These are phyloP conservation scores for Ustilago hordei DNA, from an alignment of 1,284 basidiomycete species.

Conservation along the genomic window DNA sequence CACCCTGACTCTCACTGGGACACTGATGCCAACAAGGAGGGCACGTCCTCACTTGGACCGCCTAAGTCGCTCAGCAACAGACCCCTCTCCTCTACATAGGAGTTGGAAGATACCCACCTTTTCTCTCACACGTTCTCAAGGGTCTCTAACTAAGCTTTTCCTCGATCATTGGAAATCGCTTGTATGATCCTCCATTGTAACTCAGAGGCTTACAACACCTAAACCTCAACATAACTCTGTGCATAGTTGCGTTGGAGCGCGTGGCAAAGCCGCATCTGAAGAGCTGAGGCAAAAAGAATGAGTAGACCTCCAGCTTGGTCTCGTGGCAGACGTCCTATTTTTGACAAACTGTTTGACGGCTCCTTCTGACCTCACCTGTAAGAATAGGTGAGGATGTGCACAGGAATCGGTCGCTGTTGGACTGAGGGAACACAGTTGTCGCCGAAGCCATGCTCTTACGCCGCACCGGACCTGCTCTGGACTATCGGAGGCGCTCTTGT, in stretches of 20 bases:
- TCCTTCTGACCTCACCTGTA: too few species aligned
- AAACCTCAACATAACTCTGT: too few species aligned
- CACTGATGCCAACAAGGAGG: conserved; percentile 24
- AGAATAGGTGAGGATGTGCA: too few species aligned
- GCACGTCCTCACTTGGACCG: conserved; percentile 29
- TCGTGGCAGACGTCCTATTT: too few species aligned
- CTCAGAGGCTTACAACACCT: neutral
- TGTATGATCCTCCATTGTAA: conserved; percentile 5
- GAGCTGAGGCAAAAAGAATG: too few species aligned
- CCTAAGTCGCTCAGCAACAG: neutral
- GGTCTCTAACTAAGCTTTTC: neutral
- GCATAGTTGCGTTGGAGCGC: too few species aligned
- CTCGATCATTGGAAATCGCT: neutral
- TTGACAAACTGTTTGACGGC: neutral
- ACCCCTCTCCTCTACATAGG: neutral
- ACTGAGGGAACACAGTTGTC: neutral
- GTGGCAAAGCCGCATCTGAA: too few species aligned
- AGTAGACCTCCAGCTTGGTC: too few species aligned
- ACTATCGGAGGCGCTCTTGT: conserved; percentile 29
- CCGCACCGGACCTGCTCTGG: conserved; percentile 16
- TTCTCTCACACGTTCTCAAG: neutral
- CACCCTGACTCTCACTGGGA: conserved; percentile 19
- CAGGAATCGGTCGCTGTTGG: neutral
- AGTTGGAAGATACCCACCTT: conserved; percentile 16
- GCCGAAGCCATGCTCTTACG: neutral